Base-by-base conservation (phyloP, 257 asterid species). In the Petrea volubilis region DNA sequence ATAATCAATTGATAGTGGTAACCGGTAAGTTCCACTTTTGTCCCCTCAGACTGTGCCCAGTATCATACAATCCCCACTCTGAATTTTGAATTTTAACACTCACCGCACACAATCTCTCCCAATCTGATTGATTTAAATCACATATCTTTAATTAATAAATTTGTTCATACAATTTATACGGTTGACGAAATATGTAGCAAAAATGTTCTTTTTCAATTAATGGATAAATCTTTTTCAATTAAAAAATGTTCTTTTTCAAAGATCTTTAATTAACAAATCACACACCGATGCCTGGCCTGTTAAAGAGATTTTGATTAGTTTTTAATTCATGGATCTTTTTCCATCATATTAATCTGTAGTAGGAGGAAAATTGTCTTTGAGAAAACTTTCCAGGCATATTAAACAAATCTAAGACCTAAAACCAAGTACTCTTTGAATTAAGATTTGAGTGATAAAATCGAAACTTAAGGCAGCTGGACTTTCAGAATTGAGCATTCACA, bases 131-230 rank as follows among this genome's bases (percentile, higher is more conserved):
- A 4, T 36, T 50, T 33, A 2, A 31, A 29, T 17, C 21, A 13
- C 20, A 50, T 21, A 17, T n/a, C 2, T 59, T 17, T 44, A 44
- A 62, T 38, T 60, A 57, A 18, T 40, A 50, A 51, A 69, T 24
- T 14, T 17, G 62, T 44, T 51, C 40, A 53, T 50, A 28, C 73
- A 50, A 29, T 27, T 71, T 52, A 21, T 12, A 14, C 9, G 59
- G 70, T 51, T 52, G 66, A 64, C 52, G 52, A 27, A 47, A 75
- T 15, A 60, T 70, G 43, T 71, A 68, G 59, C 17, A 33, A 60
- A 43, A 33, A 34, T n/a, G 49, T 41, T 64, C 59, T 24, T 24
- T 28, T 23, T 3, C 18, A 7, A 17, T 51, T 46, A 28, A 38
- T n/a, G n/a, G n/a, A n/a, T n/a, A n/a, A n/a, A n/a, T n/a, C n/a